Conservation (phyloP, 2,329 filamentous ascomycete genomes). For the Tolypocladium ovalisporum region DNA sequence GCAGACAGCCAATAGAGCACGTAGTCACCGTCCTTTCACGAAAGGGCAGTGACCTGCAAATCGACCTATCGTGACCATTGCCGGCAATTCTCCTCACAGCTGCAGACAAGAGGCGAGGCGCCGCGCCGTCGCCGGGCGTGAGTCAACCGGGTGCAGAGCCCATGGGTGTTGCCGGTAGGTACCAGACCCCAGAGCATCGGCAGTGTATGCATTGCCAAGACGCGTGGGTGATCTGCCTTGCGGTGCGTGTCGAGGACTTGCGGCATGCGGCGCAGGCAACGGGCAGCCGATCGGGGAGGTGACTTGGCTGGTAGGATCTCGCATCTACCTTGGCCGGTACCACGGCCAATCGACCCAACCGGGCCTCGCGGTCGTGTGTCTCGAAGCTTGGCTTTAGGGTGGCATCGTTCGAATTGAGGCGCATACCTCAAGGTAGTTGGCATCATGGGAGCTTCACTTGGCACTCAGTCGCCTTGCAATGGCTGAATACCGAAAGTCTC, state of each 20-base stretch:
- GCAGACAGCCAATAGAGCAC: not conserved
- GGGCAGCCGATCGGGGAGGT: not conserved
- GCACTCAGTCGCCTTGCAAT: too few relatives aligned
- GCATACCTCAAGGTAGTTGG: too few relatives aligned
- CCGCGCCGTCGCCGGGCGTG: not conserved
- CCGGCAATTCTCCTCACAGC: not conserved
- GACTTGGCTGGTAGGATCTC: too few relatives aligned
- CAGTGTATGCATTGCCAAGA: not conserved
- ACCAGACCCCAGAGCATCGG: not conserved
- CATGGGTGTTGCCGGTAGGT: too few relatives aligned
- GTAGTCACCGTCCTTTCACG: too few relatives aligned
- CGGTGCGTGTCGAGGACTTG: not conserved
- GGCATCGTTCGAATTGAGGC: too few relatives aligned
- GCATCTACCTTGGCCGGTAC: too few relatives aligned
- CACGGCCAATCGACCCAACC: too few relatives aligned
- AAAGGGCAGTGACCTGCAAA: not conserved
- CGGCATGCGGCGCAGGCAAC: not conserved
- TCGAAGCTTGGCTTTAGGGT: not conserved
- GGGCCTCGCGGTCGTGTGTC: not conserved
- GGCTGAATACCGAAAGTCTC: too few relatives aligned
- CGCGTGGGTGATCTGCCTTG: not conserved
- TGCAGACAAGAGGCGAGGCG: not conserved
- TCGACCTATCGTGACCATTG: not conserved
- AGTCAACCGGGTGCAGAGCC: not conserved
- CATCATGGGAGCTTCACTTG: too few relatives aligned